These are phyloP conservation scores for Lantana camara DNA, from an alignment of 257 asterid species.

Conservation along the genomic window DNA sequence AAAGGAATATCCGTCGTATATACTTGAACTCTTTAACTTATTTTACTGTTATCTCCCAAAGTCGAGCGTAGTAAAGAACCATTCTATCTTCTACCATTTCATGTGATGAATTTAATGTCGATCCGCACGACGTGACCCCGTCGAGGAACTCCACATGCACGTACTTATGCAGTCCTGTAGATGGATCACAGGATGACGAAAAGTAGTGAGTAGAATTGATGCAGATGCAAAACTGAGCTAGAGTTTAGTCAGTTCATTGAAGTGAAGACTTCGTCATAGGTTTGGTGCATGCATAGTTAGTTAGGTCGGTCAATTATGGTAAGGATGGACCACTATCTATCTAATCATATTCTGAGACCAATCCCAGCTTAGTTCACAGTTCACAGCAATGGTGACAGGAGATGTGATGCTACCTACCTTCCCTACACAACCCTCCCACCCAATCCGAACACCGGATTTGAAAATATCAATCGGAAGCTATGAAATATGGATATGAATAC, in stretches of 20 bases:
- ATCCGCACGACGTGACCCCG: slow-evolving; percentile 24
- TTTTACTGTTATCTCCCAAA: too few relatives aligned
- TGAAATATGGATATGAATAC: too few relatives aligned
- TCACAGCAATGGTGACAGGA: slow-evolving; percentile 12
- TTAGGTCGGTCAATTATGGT: neutral
- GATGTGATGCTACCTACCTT: too few relatives aligned
- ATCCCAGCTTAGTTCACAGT: neutral
- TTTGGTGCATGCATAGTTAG: neutral
- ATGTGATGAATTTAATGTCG: slow-evolving; percentile 25
- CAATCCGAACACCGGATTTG: neutral
- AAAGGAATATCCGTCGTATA: too few relatives aligned
- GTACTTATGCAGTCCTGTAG: neutral
- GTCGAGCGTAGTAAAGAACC: slow-evolving; percentile 23
- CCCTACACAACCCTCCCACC: neutral
- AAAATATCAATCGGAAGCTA: neutral
- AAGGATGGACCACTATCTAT: slow-evolving; percentile 20
- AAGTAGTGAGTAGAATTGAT: neutral
- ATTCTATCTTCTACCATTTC: slow-evolving; percentile 18
- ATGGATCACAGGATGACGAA: neutral
- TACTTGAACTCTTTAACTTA: too few relatives aligned
- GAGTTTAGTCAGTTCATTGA: neutral
- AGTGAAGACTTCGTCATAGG: neutral
- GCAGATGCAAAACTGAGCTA: slow-evolving; percentile 17
- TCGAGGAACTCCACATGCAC: slow-evolving; percentile 21
- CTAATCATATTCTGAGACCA: neutral